A percentile compares a stretch with the other conserved stretches of the same genome.
Evolutionary conservation across 192 early-diverging fungal species (phyloP).

Genomic region (Podila minutissima): DNA sequence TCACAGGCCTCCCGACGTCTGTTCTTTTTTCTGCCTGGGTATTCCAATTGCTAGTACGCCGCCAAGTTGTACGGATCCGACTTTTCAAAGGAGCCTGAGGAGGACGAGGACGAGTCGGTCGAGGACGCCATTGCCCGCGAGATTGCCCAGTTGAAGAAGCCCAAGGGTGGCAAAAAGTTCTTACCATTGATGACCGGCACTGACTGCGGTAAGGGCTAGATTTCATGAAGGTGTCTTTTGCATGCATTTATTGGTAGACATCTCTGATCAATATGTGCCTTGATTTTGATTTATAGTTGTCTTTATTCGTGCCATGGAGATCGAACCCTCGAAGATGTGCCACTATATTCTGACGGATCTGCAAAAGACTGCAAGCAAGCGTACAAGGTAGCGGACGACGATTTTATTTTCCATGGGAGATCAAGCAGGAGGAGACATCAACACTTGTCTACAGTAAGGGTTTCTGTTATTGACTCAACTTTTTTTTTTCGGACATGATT

Average conservation of each 20-base stretch:
- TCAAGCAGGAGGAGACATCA: too few relatives aligned
- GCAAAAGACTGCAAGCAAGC: conserved; percentile 42
- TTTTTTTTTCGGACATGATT: not conserved
- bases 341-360: conserved; percentile 51
- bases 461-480: not conserved
- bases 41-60: conserved; percentile 33
- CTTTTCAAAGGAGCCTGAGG: conserved; percentile 16
- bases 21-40: not conserved
- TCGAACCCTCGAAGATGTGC: conserved; percentile 55
- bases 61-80: conserved; percentile 36
- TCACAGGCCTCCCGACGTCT: not conserved
- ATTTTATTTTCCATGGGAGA: too few relatives aligned
- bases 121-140: conserved; percentile 65
- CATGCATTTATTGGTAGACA: not conserved
- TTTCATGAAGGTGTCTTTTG: not conserved
- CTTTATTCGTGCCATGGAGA: conserved; percentile 55
- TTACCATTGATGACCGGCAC: conserved; percentile 57
- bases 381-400: conserved; percentile 43
- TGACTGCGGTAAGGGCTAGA: conserved; percentile 55
- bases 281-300: conserved; percentile 42
- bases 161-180: conserved; percentile 57
- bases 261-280: conserved; percentile 2
- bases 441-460: not conserved
- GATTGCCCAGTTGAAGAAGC: conserved; percentile 57
- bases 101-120: conserved; percentile 59